Conservation (phyloP, 768 basidiomycete genomes). For the Boletus rubescentipes region DNA sequence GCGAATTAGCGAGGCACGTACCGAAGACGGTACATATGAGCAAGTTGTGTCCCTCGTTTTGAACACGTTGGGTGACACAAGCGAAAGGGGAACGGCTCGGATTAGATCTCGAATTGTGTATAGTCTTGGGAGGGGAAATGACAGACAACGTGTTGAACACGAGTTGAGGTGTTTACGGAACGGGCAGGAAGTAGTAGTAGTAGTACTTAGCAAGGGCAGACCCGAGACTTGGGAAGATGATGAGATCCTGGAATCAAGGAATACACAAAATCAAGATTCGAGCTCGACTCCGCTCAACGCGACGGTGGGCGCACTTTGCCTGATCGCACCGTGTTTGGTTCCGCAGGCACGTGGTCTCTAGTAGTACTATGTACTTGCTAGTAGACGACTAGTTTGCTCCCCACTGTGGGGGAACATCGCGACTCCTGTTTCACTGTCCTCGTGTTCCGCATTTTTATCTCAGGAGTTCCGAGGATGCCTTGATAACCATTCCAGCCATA, state of each 20-base stretch:
- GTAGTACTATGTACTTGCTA: too few species aligned
- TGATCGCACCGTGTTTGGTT: constrained; percentile 3
- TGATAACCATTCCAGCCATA: neutral
- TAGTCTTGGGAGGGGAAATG: constrained; percentile 33
- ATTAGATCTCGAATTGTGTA: constrained; percentile 29
- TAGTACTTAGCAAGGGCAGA: neutral
- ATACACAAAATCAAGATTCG: neutral
- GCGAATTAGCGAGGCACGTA: constrained; percentile 44
- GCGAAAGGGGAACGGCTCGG: constrained; percentile 29
- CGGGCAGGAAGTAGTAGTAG: constrained; percentile 3
- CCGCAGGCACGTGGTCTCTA: constrained; percentile 9
- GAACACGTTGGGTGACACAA: constrained; percentile 58
- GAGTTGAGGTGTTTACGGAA: constrained; percentile 48
- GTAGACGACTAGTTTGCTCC: neutral
- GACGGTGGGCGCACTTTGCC: neutral
- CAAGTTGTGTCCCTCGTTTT: constrained; percentile 51
- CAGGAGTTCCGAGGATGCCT: neutral
- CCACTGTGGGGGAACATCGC: constrained; percentile 2
- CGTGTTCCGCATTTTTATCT: constrained; percentile 2
- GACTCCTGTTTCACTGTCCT: neutral
- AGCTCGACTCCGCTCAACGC: constrained; percentile 2
- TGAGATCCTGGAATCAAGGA: neutral
- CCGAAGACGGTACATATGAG: constrained; percentile 80
- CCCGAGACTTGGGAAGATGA: too few species aligned
- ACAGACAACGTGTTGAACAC: constrained; percentile 76